Percentiles rank a stretch among this genome's conserved stretches.
phyloP scores from a whole-genome alignment of 2,329 filamentous ascomycete genomes.

The Sporothrix pallida region DNA sequence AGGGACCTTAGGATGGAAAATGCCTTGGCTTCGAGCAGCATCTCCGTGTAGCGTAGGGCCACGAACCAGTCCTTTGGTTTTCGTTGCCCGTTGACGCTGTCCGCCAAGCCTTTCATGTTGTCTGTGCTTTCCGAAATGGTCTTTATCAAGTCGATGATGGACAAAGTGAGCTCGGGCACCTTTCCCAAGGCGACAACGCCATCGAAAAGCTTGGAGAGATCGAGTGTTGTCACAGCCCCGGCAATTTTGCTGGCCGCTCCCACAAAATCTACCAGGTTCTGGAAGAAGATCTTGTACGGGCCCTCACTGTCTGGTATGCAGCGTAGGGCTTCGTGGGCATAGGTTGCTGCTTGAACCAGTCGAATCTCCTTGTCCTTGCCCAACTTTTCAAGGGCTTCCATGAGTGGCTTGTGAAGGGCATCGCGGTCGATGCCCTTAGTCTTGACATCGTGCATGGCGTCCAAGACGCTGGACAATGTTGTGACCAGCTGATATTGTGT shows the following conservation, averaged over 20 bases:
- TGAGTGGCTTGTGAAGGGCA: not conserved
- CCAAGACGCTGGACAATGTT: not conserved
- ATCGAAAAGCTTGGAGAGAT: slow-evolving; percentile 9
- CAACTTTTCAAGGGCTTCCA: not conserved
- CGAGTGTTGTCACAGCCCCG: not conserved
- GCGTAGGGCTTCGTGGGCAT: slow-evolving; percentile 10
- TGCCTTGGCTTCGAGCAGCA: not conserved
- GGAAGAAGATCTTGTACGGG: not conserved
- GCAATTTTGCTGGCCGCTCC: not conserved
- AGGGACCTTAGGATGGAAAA: not conserved
- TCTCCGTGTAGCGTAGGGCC: slow-evolving; percentile 4
- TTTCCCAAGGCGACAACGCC: not conserved
- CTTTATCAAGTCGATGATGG: slow-evolving; percentile 12
- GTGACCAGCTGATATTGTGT: slow-evolving; percentile 6
- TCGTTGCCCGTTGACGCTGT: not conserved
- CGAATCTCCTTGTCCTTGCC: not conserved
- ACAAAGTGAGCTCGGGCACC: not conserved
- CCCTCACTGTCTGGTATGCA: not conserved
- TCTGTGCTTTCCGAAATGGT: not conserved
- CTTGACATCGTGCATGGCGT: slow-evolving; percentile 23
- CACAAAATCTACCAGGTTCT: not conserved
- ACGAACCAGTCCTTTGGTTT: not conserved
- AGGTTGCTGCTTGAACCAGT: not conserved
- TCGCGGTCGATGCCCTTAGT: not conserved
- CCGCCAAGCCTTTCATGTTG: not conserved